Evolutionary conservation across 2,329 filamentous ascomycete species (phyloP).

Genomic region (Sporothrix sp.): DNA sequence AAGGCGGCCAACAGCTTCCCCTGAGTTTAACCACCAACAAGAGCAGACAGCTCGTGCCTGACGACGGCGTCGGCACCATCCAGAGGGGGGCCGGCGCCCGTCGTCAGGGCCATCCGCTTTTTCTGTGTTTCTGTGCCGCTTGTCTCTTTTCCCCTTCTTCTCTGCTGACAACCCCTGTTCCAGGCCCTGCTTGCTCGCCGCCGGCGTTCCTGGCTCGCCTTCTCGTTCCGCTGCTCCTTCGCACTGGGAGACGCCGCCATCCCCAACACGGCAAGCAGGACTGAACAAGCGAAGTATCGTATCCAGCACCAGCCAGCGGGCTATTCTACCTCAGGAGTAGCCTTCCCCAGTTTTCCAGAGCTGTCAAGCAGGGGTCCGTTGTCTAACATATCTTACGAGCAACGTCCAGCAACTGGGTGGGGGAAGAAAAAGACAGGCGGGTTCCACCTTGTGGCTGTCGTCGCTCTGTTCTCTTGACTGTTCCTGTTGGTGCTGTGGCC

Average conservation of each 20-base stretch:
- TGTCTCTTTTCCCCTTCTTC: too few species aligned
- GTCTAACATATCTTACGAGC: slow-evolving; percentile 4
- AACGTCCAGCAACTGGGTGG: slow-evolving; percentile 3
- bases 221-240: slow-evolving; percentile 5
- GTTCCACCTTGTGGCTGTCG: neutral
- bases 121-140: too few species aligned
- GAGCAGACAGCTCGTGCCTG: too few species aligned
- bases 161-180: neutral
- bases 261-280: slow-evolving; percentile 7
- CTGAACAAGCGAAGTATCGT: too few species aligned
- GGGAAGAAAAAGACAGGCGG: neutral
- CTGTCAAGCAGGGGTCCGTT: neutral
- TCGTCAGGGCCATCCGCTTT: too few species aligned
- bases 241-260: neutral
- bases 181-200: neutral
- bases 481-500: neutral
- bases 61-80: slow-evolving; percentile 5
- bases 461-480: neutral
- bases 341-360: slow-evolving; percentile 7
- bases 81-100: slow-evolving; percentile 4
- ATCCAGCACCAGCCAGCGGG: slow-evolving; percentile 1
- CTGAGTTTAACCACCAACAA: too few species aligned
- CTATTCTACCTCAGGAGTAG: neutral
- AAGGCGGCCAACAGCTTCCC: too few species aligned
- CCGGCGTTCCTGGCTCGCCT: slow-evolving; percentile 6